Base-by-base conservation (phyloP, 176 grass and related monocot genomes). In the Juncus inflexus region DNA sequence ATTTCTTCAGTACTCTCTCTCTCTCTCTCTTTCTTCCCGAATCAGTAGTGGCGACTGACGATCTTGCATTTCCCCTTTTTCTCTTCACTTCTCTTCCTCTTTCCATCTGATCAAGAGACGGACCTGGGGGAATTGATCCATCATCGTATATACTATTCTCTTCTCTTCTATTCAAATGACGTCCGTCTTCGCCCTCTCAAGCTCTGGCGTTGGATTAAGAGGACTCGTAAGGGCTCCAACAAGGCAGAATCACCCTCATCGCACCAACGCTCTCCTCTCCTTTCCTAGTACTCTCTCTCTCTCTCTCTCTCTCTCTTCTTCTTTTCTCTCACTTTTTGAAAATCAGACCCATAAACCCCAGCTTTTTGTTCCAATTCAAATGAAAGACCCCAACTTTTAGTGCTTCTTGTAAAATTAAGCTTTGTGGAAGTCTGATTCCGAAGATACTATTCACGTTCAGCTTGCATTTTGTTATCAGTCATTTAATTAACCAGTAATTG, bases 111-210 rank as follows among this genome's bases (percentile, higher is more conserved):
- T 63, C 9, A 11, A 59, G 50, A 40, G n/a, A n/a, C n/a, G 14
- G 8, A 13, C 9, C 7, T 13, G 14, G 28, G 40, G 19, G 41
- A 8, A 7, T 28, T 13, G 35, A 28, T 28, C 19, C 19, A 28
- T 28, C 19, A 28, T 28, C 19, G 19, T 28, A 28, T 28, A 28
- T 28, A 28, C 19, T 28, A 28, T 28, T 28, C 69, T 81, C 76
- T 77, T 65, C 41, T 39, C 2, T 15, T 1, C 66, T 13, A 11
- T 28, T 38, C 12, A 3, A 5, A 55, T 74, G 9, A 61, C 79
- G 50, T 69, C 66, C 60, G 65, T 66, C 16, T 76, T 82, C 50
- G 75, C 79, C 16, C 62, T 86, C 7, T 86, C 75, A 6, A 78
- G 66, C 41, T 67, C 71, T n/a, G 74, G 75, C 9, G 63, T 90